Conservation (phyloP, 192 early-diverging fungal species). For the Kickxella alabastrina region DNA sequence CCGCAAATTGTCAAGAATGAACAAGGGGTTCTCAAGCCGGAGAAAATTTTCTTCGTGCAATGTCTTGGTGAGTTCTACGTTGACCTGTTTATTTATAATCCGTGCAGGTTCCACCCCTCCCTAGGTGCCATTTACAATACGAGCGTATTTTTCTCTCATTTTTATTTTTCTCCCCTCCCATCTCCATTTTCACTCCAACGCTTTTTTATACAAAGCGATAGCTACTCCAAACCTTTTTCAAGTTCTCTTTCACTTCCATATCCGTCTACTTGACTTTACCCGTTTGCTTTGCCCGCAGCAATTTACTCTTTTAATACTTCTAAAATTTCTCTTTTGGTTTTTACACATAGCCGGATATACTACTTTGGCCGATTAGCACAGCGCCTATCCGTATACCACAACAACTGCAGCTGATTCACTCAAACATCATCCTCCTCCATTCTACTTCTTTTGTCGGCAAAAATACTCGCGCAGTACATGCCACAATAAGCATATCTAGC, state of each 20-base stretch:
- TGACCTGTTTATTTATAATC: slow-evolving; percentile 13
- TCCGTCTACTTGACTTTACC: slow-evolving; percentile 5
- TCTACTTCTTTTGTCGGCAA: background rate
- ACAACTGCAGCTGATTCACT: background rate
- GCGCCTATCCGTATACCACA: slow-evolving; percentile 1
- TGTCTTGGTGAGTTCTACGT: slow-evolving; percentile 2
- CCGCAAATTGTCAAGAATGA: background rate
- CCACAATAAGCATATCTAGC: no score
- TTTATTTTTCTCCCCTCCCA: background rate
- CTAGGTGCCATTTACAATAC: no score
- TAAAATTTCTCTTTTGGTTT: no score
- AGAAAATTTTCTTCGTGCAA: slow-evolving; percentile 9
- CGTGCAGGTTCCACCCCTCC: slow-evolving; percentile 9
- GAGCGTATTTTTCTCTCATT: background rate
- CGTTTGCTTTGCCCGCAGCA: background rate
- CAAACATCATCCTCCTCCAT: background rate
- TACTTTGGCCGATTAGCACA: background rate
- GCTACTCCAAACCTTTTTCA: slow-evolving; percentile 2
- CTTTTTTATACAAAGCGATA: slow-evolving; percentile 1
- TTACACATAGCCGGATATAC: background rate
- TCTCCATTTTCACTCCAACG: background rate
- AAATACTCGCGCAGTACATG: background rate
- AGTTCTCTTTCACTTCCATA: slow-evolving; percentile 6
- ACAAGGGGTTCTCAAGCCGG: slow-evolving; percentile 2
- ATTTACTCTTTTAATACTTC: no score